Percentiles rank a stretch among this genome's conserved stretches.
Conservation (phyloP, 176 grass and related monocot species). For the Tillandsia fasciculata region DNA sequence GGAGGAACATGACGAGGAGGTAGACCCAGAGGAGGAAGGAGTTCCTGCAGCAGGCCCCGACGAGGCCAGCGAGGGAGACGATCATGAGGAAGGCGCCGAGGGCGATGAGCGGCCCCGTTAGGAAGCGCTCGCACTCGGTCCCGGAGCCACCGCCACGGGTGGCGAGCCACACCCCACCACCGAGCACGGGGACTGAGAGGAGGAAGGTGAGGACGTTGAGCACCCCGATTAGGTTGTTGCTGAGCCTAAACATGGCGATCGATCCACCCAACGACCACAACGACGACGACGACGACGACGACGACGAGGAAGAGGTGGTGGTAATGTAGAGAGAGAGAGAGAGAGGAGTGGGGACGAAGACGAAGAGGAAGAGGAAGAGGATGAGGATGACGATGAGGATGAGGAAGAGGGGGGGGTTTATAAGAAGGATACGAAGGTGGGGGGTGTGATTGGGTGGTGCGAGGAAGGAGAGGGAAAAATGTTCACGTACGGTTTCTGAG, state of each 20-base stretch:
- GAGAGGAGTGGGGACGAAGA: too few relatives aligned
- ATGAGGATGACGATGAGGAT: too few relatives aligned
- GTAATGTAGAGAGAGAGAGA: too few relatives aligned
- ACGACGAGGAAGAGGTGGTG: too few relatives aligned
- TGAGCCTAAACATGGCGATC: conserved; percentile 50
- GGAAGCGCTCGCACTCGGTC: conserved; percentile 84
- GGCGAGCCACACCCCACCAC: conserved; percentile 67
- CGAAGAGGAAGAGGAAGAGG: too few relatives aligned
- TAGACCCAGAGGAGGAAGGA: conserved; percentile 85
- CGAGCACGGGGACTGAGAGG: conserved; percentile 70
- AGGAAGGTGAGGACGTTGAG: conserved; percentile 77
- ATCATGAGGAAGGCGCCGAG: conserved; percentile 54
- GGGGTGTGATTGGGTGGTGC: too few relatives aligned
- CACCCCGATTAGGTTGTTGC: conserved; percentile 78
- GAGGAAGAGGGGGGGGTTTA: too few relatives aligned
- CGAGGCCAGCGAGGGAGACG: conserved; percentile 58
- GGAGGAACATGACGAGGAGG: conserved; percentile 78
- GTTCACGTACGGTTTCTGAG: too few relatives aligned
- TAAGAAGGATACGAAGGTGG: too few relatives aligned
- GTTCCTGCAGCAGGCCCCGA: conserved; percentile 78
- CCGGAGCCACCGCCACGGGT: conserved; percentile 26
- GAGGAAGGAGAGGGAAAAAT: too few relatives aligned
- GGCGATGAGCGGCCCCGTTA: conserved; percentile 43
- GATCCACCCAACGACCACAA: background rate
- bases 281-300: too few relatives aligned